phyloP scores from a whole-genome alignment of 2,329 filamentous ascomycete genomes.

The Calonectria pauciramosa region DNA sequence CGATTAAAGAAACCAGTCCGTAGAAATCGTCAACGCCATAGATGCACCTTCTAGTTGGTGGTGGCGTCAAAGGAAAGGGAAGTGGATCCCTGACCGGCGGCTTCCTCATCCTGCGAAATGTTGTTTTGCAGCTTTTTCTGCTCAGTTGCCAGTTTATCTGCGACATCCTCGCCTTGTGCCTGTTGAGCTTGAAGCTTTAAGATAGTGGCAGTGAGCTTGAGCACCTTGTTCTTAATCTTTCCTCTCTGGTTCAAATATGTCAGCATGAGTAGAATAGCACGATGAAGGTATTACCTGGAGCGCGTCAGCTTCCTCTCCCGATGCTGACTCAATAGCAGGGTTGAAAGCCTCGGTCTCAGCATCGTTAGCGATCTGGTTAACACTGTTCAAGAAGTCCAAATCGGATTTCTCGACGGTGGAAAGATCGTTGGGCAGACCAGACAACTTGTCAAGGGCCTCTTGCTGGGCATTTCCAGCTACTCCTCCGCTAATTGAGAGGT shows the following conservation, averaged over 20 bases:
- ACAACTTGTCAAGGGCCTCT: constrained; percentile 57
- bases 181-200: constrained; percentile 64
- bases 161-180: constrained; percentile 64
- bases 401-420: constrained; percentile 61
- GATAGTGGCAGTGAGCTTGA: constrained; percentile 68
- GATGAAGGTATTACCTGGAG: constrained; percentile 54
- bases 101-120: constrained; percentile 60
- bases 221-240: constrained; percentile 73
- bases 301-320: constrained; percentile 60
- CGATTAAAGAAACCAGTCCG: not conserved
- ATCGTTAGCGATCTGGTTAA: constrained; percentile 66
- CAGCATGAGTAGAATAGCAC: not conserved
- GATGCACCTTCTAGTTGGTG: constrained; percentile 18
- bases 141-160: constrained; percentile 60
- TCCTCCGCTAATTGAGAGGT: constrained; percentile 62
- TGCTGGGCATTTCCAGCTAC: constrained; percentile 59
- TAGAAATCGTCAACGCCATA: not conserved
- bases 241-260: constrained; percentile 53
- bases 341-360: constrained; percentile 69
- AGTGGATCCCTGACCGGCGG: constrained; percentile 61
- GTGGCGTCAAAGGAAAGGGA: constrained; percentile 39
- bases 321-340: constrained; percentile 63
- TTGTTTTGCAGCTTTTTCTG: constrained; percentile 68
- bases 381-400: constrained; percentile 62
- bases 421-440: constrained; percentile 55